These are phyloP conservation scores for Miscanthus lutarioriparius DNA, from an alignment of 176 grass and related monocot genomes.

Conservation along the genomic window DNA sequence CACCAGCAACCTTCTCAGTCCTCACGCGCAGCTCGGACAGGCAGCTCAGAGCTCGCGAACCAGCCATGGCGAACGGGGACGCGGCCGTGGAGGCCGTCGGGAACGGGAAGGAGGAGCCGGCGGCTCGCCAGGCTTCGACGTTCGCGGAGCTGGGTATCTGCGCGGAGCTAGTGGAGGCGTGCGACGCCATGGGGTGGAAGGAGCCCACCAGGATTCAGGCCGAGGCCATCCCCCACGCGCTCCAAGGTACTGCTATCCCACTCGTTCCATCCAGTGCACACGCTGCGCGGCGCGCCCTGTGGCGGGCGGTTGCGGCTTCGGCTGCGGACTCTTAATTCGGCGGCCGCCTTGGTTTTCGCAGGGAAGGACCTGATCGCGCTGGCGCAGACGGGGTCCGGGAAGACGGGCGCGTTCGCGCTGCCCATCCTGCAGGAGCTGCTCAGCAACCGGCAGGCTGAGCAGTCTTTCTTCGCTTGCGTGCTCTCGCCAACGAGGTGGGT, in stretches of 20 bases:
- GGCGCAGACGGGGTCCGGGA: slow-evolving; percentile 88
- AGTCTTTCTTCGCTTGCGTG: slow-evolving; percentile 82
- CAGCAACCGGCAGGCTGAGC: slow-evolving; percentile 23
- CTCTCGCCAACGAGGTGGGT: slow-evolving; percentile 65
- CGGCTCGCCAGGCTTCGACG: slow-evolving; percentile 20
- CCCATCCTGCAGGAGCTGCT: slow-evolving; percentile 79
- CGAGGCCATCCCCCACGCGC: slow-evolving; percentile 55
- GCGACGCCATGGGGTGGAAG: slow-evolving; percentile 61
- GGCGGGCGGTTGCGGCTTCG: background rate
- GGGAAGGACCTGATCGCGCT: slow-evolving; percentile 84
- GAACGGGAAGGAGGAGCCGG: slow-evolving; percentile 17
- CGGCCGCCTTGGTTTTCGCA: background rate
- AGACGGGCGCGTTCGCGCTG: slow-evolving; percentile 86
- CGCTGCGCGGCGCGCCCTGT: background rate
- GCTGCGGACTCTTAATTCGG: background rate
- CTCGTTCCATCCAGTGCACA: background rate
- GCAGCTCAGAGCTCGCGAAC: background rate
- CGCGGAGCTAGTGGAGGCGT: slow-evolving; percentile 55
- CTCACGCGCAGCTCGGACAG: background rate
- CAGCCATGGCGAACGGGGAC: slow-evolving; percentile 30
- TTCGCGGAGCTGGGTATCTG: slow-evolving; percentile 60
- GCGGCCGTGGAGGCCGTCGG: background rate
- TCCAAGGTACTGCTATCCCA: slow-evolving; percentile 42
- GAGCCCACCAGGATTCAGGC: slow-evolving; percentile 57
- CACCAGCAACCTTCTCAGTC: background rate